These are phyloP conservation scores for Aspergillus sp. DNA, from an alignment of 2,329 filamentous ascomycete species.

Conservation along the genomic window DNA sequence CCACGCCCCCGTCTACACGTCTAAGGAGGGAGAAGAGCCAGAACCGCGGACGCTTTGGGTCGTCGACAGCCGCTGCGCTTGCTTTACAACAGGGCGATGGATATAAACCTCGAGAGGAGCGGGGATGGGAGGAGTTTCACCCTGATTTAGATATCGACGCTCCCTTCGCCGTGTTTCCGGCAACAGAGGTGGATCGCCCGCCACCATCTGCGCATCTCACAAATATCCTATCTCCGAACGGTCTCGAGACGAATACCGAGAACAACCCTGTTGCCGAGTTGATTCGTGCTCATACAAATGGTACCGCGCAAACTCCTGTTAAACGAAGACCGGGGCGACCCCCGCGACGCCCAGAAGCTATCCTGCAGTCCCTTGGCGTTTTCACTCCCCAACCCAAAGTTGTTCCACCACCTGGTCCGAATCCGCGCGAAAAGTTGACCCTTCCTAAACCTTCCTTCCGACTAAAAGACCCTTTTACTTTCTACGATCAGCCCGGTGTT, in stretches of 20 bases:
- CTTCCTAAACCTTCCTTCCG: conserved; percentile 51
- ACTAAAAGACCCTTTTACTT: conserved; percentile 47
- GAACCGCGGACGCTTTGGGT: conserved; percentile 70
- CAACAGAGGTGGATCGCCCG: conserved; percentile 81
- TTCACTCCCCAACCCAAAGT: conserved; percentile 54
- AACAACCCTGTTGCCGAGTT: conserved; percentile 42
- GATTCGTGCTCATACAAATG: conserved; percentile 40
- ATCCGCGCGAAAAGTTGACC: conserved; percentile 50
- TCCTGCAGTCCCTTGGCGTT: conserved; percentile 60
- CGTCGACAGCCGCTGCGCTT: conserved; percentile 79
- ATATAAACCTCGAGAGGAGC: conserved; percentile 95
- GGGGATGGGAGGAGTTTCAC: conserved; percentile 97
- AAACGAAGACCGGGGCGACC: conserved; percentile 65
- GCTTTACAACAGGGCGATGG: conserved; percentile 90
- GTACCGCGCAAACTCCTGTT: conserved; percentile 41
- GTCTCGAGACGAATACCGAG: conserved; percentile 23
- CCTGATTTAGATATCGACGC: conserved; percentile 88
- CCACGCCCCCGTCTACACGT: conserved; percentile 41
- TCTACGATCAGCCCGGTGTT: conserved; percentile 74
- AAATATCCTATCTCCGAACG: conserved; percentile 29
- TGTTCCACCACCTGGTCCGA: conserved; percentile 50
- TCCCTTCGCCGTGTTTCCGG: conserved; percentile 73
- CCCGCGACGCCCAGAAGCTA: conserved; percentile 61
- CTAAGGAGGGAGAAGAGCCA: conserved; percentile 44
- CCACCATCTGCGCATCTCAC: conserved; percentile 51